A percentile compares a stretch with the other conserved stretches of the same genome.
Conservation (phyloP, 306 rosid genomes). For the Trichosanthes cucumerina region DNA sequence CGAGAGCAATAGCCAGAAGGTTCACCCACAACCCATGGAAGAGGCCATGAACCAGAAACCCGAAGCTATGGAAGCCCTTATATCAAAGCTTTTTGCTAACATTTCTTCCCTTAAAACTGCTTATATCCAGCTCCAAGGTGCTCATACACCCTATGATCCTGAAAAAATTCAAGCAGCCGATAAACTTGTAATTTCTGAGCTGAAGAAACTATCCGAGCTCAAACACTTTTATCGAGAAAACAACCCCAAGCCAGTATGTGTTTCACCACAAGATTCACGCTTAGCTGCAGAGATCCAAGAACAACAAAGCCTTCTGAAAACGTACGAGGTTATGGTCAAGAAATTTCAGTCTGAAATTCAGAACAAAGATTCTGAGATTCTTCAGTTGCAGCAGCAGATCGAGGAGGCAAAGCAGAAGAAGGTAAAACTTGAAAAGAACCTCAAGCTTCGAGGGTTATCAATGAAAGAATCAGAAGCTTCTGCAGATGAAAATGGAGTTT, state of each 20-base stretch:
- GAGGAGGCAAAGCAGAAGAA: constrained; percentile 91
- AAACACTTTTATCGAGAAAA: constrained; percentile 95
- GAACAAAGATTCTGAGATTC: constrained; percentile 88
- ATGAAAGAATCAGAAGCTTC: constrained; percentile 69
- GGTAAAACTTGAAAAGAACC: constrained; percentile 75
- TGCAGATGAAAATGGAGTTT: constrained; percentile 49
- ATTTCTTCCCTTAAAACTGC: constrained; percentile 84
- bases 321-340: constrained; percentile 99
- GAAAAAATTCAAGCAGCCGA: constrained; percentile 91
- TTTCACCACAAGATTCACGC: constrained; percentile 94
- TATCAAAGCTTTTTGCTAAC: constrained; percentile 72
- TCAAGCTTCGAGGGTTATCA: constrained; percentile 87
- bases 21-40: constrained; percentile 99
- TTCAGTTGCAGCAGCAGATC: constrained; percentile 79
- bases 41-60: constrained; percentile 94
- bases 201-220: constrained; percentile 84
- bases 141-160: constrained; percentile 98
- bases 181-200: constrained; percentile 82
- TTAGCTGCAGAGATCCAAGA: constrained; percentile 99
- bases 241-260: constrained; percentile 85
- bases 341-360: constrained; percentile 98
- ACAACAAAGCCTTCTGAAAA: constrained; percentile 88
- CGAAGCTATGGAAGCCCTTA: constrained; percentile 75
- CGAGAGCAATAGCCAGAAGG: constrained; percentile 87
- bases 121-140: constrained; percentile 93